These are phyloP conservation scores for Conidiobolus incongruus DNA, from an alignment of 371 early-diverging fungal species.

Conservation along the genomic window DNA sequence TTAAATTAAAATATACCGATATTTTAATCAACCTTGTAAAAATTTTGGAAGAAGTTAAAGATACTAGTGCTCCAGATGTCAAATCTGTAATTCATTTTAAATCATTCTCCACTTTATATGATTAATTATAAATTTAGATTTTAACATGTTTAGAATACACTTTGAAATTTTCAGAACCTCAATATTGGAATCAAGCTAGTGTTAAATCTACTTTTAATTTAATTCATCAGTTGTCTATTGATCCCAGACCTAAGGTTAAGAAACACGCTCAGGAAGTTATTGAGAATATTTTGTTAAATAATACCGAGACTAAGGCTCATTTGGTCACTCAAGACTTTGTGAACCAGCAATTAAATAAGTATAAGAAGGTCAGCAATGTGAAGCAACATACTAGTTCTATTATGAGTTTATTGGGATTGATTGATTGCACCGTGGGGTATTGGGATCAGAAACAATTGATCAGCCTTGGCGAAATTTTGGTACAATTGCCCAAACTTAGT, in stretches of 20 bases:
- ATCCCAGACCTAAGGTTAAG: constrained; percentile 75
- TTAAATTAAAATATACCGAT: constrained; percentile 35
- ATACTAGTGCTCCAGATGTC: constrained; percentile 49
- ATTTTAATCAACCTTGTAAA: constrained; percentile 27
- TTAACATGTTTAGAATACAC: constrained; percentile 60
- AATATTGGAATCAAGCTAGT: constrained; percentile 41
- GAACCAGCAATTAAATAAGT: constrained; percentile 36
- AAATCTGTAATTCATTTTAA: constrained; percentile 17
- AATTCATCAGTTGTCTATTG: constrained; percentile 49
- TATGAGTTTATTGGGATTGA: background rate
- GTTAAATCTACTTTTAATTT: constrained; percentile 42
- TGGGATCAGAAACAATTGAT: background rate
- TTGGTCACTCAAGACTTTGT: constrained; percentile 46
- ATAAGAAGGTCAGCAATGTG: constrained; percentile 26
- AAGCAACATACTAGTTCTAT: background rate
- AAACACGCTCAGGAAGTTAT: constrained; percentile 73
- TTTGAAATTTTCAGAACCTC: constrained; percentile 53
- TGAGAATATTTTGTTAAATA: constrained; percentile 30
- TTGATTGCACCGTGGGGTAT: background rate
- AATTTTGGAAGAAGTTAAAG: constrained; percentile 26
- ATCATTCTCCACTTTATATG: background rate
- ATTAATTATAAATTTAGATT: constrained; percentile 6
- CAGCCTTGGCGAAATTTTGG: constrained; percentile 40
- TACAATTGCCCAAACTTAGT: constrained; percentile 61
- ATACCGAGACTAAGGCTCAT: constrained; percentile 58